Evolutionary conservation across 495 filamentous ascomycete genomes (phyloP), one percentile per base, ranked within the genome.

Genomic region (Cenococcum geophilum): DNA sequence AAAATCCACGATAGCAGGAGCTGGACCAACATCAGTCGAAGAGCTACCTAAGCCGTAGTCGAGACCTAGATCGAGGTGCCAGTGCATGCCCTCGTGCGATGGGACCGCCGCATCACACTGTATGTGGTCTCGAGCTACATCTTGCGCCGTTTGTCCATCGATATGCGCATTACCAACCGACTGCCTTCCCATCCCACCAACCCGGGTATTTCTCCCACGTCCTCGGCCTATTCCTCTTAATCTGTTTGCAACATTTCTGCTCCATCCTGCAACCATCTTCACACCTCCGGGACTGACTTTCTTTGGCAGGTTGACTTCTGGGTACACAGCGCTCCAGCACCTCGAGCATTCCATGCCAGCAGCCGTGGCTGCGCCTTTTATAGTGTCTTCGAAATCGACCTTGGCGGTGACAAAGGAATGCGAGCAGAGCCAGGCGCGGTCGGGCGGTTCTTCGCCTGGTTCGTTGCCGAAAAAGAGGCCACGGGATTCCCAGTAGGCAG

Each of bases 371-470:
- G 21, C 22, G 1, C 16, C 23, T 20, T 52, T 52, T 16, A 52
- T 23, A 16, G 21, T 23, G 4, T 52, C 21, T 6, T 25, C 23
- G 21, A 52, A 52, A 16, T 52, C 49, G 49, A 52, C 49, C 23
- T 52, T 52, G 1, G 49, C 49, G 16, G 49, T 52, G 9, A 25
- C 23, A 23, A 52, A 32, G 25, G 21, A 5, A n/a, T 52, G 49
- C 5, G 21, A 16, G 16, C 49, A 52, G 21, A 23, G 20, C 49
- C 49, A 52, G 23, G 49, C 16, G 1, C 49, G 49, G 25, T 52
- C 49, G 25, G 49, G 49, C 49, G 49, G 49, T 4, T 52, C 49
- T 52, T 52, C 49, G 8, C 21, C 49, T 22, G 49, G 49, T 16
- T 52, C 49, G 14, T 23, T 25, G 21, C 49, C 49, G 16, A 52